Base-by-base conservation (phyloP, 768 basidiomycete species). In the Rickenella mellea region DNA sequence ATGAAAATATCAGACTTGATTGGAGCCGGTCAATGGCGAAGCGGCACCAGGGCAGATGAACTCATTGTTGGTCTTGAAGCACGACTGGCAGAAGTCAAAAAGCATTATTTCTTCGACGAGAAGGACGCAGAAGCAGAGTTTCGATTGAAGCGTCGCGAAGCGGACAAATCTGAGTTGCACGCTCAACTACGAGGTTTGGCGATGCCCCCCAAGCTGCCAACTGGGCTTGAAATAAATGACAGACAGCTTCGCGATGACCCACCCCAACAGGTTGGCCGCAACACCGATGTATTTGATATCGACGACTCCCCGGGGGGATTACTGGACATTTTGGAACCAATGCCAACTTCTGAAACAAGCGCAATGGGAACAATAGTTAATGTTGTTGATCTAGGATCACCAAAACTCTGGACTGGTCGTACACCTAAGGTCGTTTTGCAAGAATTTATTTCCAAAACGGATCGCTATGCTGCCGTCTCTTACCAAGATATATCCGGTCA, bases 361-460 rank as follows among this genome's bases (percentile, higher is more conserved):
- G 58, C 66, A 8, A 58, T 68, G 40, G 84, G 82, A 11, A 67
- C 63, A 7, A 71, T 69, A 5, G 63, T 83, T 36, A 58, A 49
- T 21, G 54, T 82, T 48, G 69, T 80, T 21, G 78, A 91, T 46
- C 83, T 98, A 80, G 55, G 76, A 1, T 65, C 89, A 20, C 85
- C 90, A 2, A 94, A 87, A 61, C 78, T 86, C 53, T 82, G 80
- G 69, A 80, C 86, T 27, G 83, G 86, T 27, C 80, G 77, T 29
- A 81, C 83, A 11, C 90, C 94, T 8, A 92, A 85, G 59, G 64
- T 57, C 12, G 58, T 89, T 4, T 70, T 98, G 28, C 58, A 69
- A 41, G 86, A 89, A 44, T 68, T 70, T 15, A 79, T 90, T 2
- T 57, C 65, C 11, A 88, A 83, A 54, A 50, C 63, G 15, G 85